Conservation (phyloP, 2,329 filamentous ascomycete genomes). For the Neonectria punicea region DNA sequence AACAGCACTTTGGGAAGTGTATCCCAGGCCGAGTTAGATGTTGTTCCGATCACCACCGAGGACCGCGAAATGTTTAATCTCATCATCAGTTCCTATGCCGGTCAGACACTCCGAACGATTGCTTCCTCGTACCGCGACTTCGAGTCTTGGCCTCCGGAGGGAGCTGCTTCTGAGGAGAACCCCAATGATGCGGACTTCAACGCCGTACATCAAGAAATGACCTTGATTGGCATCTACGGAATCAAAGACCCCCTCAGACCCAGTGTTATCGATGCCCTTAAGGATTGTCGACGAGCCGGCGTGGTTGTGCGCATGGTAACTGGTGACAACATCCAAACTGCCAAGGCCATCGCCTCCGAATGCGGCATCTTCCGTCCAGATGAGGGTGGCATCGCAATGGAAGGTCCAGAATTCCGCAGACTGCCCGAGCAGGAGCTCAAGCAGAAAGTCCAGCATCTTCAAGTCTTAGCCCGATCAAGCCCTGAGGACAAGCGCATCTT, state of each 20-base stretch:
- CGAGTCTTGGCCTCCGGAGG: conserved; percentile 74
- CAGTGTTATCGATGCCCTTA: conserved; percentile 71
- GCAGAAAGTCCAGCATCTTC: conserved; percentile 67
- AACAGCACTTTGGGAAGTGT: conserved; percentile 59
- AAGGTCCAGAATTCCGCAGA: conserved; percentile 66
- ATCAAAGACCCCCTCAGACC: conserved; percentile 74
- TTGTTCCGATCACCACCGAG: conserved; percentile 56
- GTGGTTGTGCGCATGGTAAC: conserved; percentile 75
- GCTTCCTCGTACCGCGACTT: conserved; percentile 79
- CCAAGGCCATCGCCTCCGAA: conserved; percentile 57
- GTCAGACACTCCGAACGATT: conserved; percentile 77
- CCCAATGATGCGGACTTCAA: conserved; percentile 64
- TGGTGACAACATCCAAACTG: conserved; percentile 58
- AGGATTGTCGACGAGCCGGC: conserved; percentile 71
- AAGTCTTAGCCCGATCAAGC: conserved; percentile 73
- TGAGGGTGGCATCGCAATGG: conserved; percentile 76
- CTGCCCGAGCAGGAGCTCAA: conserved; percentile 61
- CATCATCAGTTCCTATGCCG: conserved; percentile 69
- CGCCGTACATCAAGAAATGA: conserved; percentile 55
- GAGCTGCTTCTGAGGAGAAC: conserved; percentile 70
- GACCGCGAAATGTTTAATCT: conserved; percentile 64
- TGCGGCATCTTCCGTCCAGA: conserved; percentile 53
- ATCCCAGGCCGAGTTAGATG: conserved; percentile 65
- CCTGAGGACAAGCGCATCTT: conserved; percentile 74
- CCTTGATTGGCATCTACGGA: conserved; percentile 64